Evolutionary conservation across 352 stramenopile species (phyloP).

Genomic region (Pythium insidiosum): DNA sequence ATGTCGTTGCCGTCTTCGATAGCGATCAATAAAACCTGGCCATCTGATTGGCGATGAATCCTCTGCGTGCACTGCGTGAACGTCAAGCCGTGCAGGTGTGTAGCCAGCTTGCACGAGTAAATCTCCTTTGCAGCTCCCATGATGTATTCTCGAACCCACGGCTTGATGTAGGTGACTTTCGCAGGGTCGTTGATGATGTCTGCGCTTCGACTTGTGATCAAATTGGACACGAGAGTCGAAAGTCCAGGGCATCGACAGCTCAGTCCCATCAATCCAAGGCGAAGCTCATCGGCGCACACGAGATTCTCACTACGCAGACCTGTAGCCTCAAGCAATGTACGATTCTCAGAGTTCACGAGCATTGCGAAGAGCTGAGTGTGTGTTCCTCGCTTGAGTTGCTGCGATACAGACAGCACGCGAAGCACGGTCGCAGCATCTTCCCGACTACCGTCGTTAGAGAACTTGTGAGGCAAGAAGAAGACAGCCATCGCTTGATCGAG

Average conservation of each 20-base stretch:
- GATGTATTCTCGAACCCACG: conserved; percentile 75
- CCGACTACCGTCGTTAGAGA: conserved; percentile 65
- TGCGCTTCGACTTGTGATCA: conserved; percentile 68
- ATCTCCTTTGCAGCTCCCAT: conserved; percentile 75
- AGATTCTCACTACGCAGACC: conserved; percentile 63
- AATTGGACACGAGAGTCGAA: conserved; percentile 78
- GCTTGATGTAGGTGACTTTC: conserved; percentile 11
- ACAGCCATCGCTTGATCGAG: conserved; percentile 62
- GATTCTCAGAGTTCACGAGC: conserved; percentile 81
- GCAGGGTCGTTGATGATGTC: conserved; percentile 18
- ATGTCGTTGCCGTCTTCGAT: conserved; percentile 61
- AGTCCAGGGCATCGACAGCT: conserved; percentile 76
- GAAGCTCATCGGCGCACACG: conserved; percentile 76
- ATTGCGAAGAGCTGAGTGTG: conserved; percentile 76
- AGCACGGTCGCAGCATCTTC: conserved; percentile 79
- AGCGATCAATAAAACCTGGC: conserved; percentile 67
- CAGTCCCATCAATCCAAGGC: conserved; percentile 76
- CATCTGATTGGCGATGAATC: conserved; percentile 64
- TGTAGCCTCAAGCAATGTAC: conserved; percentile 62
- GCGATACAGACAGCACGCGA: conserved; percentile 65
- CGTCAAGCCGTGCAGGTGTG: conserved; percentile 55
- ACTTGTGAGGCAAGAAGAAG: conserved; percentile 84
- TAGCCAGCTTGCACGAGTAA: conserved; percentile 52
- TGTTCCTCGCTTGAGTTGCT: conserved; percentile 39
- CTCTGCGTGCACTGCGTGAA: conserved; percentile 65